Evolutionary conservation across 176 grass and related monocot genomes (phyloP), one percentile per base, ranked within the genome.

Genomic region (Rhynchospora breviuscula): DNA sequence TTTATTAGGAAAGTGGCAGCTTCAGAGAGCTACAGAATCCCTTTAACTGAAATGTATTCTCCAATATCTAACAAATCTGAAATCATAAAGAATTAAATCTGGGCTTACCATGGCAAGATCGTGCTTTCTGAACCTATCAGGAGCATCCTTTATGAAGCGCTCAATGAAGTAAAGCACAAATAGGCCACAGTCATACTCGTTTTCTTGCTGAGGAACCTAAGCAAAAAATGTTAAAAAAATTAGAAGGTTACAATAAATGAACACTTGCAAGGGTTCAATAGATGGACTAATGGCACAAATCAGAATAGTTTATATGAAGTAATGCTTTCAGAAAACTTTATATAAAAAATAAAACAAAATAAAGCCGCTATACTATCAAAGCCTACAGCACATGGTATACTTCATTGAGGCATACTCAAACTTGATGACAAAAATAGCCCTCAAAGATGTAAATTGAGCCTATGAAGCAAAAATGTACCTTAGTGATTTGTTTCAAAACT

Each of bases 131-230:
- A 94, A 89, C 85, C 87, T 92, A 86, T 90, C 71, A 62, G 94
- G 94, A 64, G 94, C 92, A 29, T 91, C 76, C 71, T 18, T 87
- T 59, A 91, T 91, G 80, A 97, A 94, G 46, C 57, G 70, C 87
- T 88, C 77, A 68, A 92, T 92, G 59, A 94, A 97, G 80, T 88
- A 94, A 75, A 97, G 90, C 92, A 94, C 93, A 83, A 97, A 97
- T 78, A 94, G 18, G 15, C 94, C 94, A 85, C 94, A 97, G 17
- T 97, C 94, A 60, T 92, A 97, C 5, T 76, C 88, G 47, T 97
- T 97, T 80, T 88, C 83, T 85, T 92, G 92, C 71, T 83, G 88
- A 8, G 90, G 92, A 52, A 94, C 94, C 94, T 97, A 74, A 33
- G 10, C 60, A 52, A 63, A 40, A 67, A 52, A 66, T 73, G 21